These are phyloP conservation scores for Fonsecaea monophora DNA, from an alignment of 2,329 filamentous ascomycete genomes.

Conservation along the genomic window DNA sequence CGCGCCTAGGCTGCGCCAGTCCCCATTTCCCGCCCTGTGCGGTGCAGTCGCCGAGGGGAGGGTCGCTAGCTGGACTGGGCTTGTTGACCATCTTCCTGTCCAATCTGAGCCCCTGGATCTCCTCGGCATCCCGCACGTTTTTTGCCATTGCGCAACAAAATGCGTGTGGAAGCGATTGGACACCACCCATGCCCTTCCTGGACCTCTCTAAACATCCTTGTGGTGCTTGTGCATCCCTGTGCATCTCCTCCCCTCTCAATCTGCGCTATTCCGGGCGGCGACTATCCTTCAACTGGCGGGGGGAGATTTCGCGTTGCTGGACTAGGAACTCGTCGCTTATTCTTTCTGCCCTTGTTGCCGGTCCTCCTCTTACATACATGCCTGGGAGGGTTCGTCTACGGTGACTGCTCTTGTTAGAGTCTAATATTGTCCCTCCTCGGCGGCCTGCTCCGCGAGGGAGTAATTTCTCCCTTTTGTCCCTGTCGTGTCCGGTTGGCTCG, in stretches of 20 bases:
- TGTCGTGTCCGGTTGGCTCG: conserved; percentile 36
- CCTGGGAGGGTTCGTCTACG: conserved; percentile 10
- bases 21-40: conserved; percentile 2
- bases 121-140: conserved; percentile 26
- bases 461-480: conserved; percentile 14
- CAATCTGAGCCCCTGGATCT: conserved; percentile 26
- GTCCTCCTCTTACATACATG: neutral
- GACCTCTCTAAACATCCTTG: neutral
- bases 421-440: conserved; percentile 15
- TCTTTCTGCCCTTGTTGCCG: conserved; percentile 25
- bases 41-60: neutral
- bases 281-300: neutral
- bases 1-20: conserved; percentile 1
- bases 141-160: conserved; percentile 22
- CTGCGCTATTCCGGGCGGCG: conserved; percentile 8
- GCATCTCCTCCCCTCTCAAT: conserved; percentile 13
- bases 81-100: conserved; percentile 18
- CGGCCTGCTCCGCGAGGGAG: conserved; percentile 30
- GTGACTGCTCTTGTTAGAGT: conserved; percentile 17
- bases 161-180: conserved; percentile 35
- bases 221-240: conserved; percentile 2
- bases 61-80: conserved; percentile 2
- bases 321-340: conserved; percentile 27
- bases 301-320: conserved; percentile 5
- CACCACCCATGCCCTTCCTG: conserved; percentile 8